Percentiles rank a stretch among this genome's conserved stretches.
Evolutionary conservation across 352 stramenopile species (phyloP).

Genomic region (Globisporangium canariense): DNA sequence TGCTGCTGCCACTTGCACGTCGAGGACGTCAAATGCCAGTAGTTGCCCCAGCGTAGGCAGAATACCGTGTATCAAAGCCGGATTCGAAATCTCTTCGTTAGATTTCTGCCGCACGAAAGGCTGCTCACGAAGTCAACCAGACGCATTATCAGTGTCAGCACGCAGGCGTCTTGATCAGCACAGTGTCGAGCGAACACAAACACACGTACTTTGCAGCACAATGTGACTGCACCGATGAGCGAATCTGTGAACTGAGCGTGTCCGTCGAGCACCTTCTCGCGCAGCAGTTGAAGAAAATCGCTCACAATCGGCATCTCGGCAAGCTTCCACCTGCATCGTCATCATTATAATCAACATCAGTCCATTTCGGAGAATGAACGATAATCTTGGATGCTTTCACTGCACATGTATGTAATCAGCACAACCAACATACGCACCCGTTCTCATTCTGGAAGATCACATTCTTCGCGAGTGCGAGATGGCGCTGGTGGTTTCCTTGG

Average conservation of each 20-base stretch:
- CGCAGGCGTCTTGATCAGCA: not conserved
- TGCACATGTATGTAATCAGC: not conserved
- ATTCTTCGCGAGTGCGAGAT: conserved; percentile 75
- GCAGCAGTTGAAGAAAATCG: conserved; percentile 51
- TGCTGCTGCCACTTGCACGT: conserved; percentile 59
- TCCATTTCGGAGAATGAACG: not conserved
- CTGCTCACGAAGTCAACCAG: conserved; percentile 19
- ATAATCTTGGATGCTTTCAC: not conserved
- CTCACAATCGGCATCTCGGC: conserved; percentile 56
- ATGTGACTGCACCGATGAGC: conserved; percentile 35
- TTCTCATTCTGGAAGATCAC: conserved; percentile 70
- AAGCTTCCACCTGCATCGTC: conserved; percentile 56
- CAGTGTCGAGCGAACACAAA: not conserved
- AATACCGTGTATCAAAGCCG: conserved; percentile 41
- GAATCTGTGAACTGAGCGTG: conserved; percentile 35
- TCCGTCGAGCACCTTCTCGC: conserved; percentile 53
- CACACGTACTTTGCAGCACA: conserved; percentile 44
- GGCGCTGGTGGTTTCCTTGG: conserved; percentile 52
- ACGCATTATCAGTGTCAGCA: not conserved
- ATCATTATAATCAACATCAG: not conserved
- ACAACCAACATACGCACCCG: conserved; percentile 27
- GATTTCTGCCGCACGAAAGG: conserved; percentile 68
- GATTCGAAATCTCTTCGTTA: conserved; percentile 76
- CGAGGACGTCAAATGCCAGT: conserved; percentile 48
- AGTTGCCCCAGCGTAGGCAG: conserved; percentile 55